These are phyloP conservation scores for Aspergillus mulundensis DNA, from an alignment of 495 filamentous ascomycete genomes.

Conservation along the genomic window DNA sequence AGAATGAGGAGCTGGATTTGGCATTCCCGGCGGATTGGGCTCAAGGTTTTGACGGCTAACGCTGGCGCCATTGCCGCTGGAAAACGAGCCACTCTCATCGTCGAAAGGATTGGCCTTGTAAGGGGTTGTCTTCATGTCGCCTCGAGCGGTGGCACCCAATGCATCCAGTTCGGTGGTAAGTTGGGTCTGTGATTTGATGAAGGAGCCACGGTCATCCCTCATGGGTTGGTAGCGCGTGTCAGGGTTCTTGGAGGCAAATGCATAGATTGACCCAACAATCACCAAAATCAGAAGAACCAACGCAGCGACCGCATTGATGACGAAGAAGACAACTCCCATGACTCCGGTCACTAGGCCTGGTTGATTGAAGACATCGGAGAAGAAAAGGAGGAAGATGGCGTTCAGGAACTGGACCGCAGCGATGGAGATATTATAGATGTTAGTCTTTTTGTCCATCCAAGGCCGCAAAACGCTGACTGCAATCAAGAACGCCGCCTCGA, in stretches of 20 bases:
- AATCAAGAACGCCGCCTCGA: conserved; percentile 81
- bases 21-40: conserved; percentile 9
- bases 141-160: conserved; percentile 85
- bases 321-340: conserved; percentile 91
- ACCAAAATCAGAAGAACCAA: conserved; percentile 84
- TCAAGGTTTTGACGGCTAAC: conserved; percentile 30
- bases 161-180: conserved; percentile 90
- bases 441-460: conserved; percentile 99
- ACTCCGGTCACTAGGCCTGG: conserved; percentile 87
- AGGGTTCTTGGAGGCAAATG: conserved; percentile 89
- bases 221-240: conserved; percentile 95
- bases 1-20: conserved; percentile 36
- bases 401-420: conserved; percentile 87
- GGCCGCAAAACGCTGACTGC: conserved; percentile 75
- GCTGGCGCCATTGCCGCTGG: conserved; percentile 41
- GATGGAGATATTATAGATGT: conserved; percentile 94
- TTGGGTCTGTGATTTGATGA: conserved; percentile 96
- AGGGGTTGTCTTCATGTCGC: conserved; percentile 66
- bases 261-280: conserved; percentile 75
- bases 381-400: conserved; percentile 77
- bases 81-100: conserved; percentile 71
- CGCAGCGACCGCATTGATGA: conserved; percentile 84
- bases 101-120: conserved; percentile 69
- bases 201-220: conserved; percentile 92
- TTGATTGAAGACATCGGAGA: conserved; percentile 79